phyloP scores from a whole-genome alignment of 495 filamentous ascomycete species.

The Neurospora sublineolata region DNA sequence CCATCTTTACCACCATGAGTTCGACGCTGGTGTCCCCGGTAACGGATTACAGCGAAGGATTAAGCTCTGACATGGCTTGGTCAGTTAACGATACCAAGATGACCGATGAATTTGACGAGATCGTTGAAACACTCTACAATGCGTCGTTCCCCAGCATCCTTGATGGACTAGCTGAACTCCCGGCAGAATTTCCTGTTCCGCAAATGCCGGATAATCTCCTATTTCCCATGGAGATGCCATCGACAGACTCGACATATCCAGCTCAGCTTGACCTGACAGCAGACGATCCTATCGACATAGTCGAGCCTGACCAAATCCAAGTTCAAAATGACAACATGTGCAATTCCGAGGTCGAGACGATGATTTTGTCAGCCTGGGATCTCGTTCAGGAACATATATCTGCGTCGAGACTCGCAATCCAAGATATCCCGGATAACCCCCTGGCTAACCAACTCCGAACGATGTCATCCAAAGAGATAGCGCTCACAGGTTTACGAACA shows the following conservation, averaged over 20 bases:
- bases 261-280: constrained; percentile 22
- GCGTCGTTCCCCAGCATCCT: neutral
- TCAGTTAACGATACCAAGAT: neutral
- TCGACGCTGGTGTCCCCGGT: constrained; percentile 16
- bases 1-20: constrained; percentile 11
- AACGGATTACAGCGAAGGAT: constrained; percentile 22
- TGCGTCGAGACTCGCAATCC: constrained; percentile 26
- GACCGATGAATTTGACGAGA: neutral
- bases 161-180: constrained; percentile 20
- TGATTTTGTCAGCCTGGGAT: constrained; percentile 31
- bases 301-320: constrained; percentile 1
- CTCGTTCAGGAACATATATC: constrained; percentile 30
- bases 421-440: constrained; percentile 23
- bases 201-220: constrained; percentile 16
- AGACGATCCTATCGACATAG: constrained; percentile 10
- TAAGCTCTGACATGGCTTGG: neutral
- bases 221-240: constrained; percentile 16
- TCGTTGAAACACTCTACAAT: neutral
- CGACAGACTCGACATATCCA: constrained; percentile 15
- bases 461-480: constrained; percentile 27
- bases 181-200: constrained; percentile 18
- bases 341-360: constrained; percentile 26
- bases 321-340: constrained; percentile 9
- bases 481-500: constrained; percentile 24
- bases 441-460: constrained; percentile 24